phyloP scores from a whole-genome alignment of 768 basidiomycete species.

The Boletus sensibilis region DNA sequence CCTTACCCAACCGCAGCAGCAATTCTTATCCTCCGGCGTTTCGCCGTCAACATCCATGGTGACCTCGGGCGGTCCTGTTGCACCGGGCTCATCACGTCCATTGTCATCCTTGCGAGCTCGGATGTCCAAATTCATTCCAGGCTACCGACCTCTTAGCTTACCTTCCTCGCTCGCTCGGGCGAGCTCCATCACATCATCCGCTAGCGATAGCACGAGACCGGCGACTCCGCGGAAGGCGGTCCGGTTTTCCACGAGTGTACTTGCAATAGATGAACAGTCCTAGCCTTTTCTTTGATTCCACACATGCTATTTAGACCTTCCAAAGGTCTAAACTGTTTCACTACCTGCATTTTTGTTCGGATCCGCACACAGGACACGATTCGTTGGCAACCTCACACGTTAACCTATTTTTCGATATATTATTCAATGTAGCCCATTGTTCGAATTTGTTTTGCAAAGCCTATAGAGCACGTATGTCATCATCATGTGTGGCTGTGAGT shows the following conservation, averaged over 20 bases:
- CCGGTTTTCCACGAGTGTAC: conserved; percentile 53
- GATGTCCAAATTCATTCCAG: conserved; percentile 52
- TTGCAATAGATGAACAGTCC: conserved; percentile 27
- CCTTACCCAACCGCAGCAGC: conserved; percentile 21
- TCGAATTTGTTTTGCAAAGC: conserved; percentile 4
- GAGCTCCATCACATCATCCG: conserved; percentile 33
- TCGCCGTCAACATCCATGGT: conserved; percentile 36
- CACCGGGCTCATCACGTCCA: conserved; percentile 28
- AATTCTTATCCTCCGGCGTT: conserved; percentile 8
- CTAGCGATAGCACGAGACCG: conserved; percentile 37
- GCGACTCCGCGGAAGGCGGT: conserved; percentile 58
- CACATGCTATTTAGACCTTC: conserved; percentile 4
- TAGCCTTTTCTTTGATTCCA: conserved; percentile 8
- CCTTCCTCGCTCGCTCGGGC: conserved; percentile 34
- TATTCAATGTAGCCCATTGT: conserved; percentile 33
- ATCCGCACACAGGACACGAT: conserved; percentile 22
- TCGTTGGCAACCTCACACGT: conserved; percentile 12
- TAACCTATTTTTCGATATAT: conserved; percentile 28
- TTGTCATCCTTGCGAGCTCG: conserved; percentile 44
- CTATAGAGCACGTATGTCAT: conserved; percentile 17
- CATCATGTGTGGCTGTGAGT: conserved; percentile 29
- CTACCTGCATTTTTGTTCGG: conserved; percentile 22
- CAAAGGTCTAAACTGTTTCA: conserved; percentile 14
- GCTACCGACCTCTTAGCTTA: conserved; percentile 39
- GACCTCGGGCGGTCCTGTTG: conserved; percentile 32